Conservation (phyloP, 2,329 filamentous ascomycete species). For the Lachnellula cervina region DNA sequence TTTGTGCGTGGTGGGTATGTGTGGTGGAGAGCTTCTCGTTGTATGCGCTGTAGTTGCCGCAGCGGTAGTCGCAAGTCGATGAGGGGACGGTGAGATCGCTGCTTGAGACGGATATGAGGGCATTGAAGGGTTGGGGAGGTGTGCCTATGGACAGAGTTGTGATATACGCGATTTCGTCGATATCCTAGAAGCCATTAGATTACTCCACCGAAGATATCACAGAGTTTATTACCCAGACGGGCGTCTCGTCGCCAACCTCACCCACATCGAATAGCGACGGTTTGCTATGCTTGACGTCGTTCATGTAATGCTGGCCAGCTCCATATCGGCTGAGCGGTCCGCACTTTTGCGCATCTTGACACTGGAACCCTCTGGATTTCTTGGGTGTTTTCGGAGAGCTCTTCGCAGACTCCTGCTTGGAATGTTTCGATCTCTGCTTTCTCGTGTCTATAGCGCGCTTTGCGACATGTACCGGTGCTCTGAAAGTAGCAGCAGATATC, state of each 20-base stretch:
- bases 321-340: background rate
- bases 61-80: constrained; percentile 1
- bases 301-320: background rate
- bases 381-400: background rate
- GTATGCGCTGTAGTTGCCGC: background rate
- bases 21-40: constrained; percentile 1
- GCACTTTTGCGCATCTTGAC: background rate
- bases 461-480: background rate
- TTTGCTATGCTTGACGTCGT: background rate
- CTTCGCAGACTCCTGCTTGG: background rate
- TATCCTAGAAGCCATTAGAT: constrained; percentile 1
- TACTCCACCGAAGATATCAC: background rate
- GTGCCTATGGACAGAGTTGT: constrained; percentile 9
- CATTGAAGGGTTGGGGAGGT: constrained; percentile 6
- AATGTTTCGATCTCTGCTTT: background rate
- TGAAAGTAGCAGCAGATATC: background rate
- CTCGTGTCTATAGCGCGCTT: background rate
- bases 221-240: background rate
- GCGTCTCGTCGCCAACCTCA: background rate
- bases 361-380: background rate
- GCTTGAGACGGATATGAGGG: constrained; percentile 4
- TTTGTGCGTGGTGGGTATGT: background rate
- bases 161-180: constrained; percentile 6
- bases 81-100: constrained; percentile 4
- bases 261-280: background rate